phyloP scores from a whole-genome alignment of 208 protist species.

The Herpetomonas samuelpessoai region DNA sequence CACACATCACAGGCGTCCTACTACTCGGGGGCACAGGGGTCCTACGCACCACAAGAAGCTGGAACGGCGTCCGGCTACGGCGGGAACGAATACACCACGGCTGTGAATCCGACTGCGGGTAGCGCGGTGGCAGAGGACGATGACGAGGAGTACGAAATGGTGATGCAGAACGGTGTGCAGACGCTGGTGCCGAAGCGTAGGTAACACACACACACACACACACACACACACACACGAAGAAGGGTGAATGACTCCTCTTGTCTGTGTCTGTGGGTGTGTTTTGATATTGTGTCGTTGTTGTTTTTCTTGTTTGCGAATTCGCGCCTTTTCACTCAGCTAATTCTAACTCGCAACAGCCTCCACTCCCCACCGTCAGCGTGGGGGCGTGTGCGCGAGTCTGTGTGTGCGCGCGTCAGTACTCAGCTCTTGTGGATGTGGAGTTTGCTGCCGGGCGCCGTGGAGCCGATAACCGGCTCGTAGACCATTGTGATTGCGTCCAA shows the following conservation, averaged over 20 bases:
- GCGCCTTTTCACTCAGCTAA: too few species aligned
- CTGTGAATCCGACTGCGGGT: conserved; percentile 6
- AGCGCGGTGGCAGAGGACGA: conserved; percentile 49
- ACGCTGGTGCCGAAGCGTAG: conserved; percentile 24
- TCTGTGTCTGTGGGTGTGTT: too few species aligned
- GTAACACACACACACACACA: conserved; percentile 8
- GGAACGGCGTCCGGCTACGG: conserved; percentile 1
- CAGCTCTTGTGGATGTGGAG: too few species aligned
- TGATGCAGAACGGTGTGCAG: conserved; percentile 74
- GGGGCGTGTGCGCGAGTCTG: too few species aligned
- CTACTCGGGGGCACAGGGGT: conserved; percentile 17
- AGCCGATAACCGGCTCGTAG: too few species aligned
- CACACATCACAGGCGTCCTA: conserved; percentile 3
- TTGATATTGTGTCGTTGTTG: too few species aligned
- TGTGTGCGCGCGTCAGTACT: too few species aligned
- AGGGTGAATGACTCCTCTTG: neutral
- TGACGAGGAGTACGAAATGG: conserved; percentile 58
- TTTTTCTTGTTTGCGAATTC: too few species aligned
- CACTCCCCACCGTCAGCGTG: too few species aligned
- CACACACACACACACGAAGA: conserved; percentile 7
- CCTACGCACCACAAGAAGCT: neutral
- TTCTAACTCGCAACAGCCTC: too few species aligned
- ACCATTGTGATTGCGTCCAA: too few species aligned
- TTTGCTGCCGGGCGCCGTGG: too few species aligned
- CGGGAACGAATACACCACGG: conserved; percentile 4